Evolutionary conservation across 78 protist species (phyloP).

Genomic region (Dictyostelium purpureum): DNA sequence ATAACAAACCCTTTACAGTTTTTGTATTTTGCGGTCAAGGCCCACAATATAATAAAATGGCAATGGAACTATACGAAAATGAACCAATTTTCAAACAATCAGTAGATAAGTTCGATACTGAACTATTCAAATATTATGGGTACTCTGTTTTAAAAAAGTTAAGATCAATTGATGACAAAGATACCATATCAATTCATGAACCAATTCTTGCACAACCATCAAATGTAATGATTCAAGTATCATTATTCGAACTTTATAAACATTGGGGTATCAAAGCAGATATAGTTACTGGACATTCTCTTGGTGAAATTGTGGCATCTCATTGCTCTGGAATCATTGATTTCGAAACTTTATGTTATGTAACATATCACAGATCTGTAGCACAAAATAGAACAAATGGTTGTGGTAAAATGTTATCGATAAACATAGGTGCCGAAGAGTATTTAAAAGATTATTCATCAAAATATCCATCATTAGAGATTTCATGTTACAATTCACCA

Average conservation of each 20-base stretch:
- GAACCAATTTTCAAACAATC: neutral
- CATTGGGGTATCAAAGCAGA: neutral
- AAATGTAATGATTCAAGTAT: neutral
- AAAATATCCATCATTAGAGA: neutral
- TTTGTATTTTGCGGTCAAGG: slow-evolving; percentile 27
- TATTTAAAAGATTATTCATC: neutral
- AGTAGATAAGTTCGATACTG: neutral
- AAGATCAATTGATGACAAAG: neutral
- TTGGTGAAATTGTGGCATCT: slow-evolving; percentile 28
- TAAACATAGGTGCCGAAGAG: neutral
- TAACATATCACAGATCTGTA: neutral
- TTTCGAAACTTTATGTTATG: neutral
- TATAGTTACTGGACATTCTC: neutral
- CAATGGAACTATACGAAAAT: neutral
- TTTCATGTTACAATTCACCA: neutral
- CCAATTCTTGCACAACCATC: neutral
- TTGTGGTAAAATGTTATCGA: slow-evolving; percentile 36
- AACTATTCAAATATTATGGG: neutral
- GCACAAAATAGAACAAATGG: neutral
- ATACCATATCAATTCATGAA: neutral
- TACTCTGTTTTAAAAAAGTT: neutral
- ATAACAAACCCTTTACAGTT: neutral
- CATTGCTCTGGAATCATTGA: neutral
- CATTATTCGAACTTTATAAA: neutral
- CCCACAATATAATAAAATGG: neutral